Conservation (phyloP, 768 basidiomycete species). For the Kwoniella sp. region DNA sequence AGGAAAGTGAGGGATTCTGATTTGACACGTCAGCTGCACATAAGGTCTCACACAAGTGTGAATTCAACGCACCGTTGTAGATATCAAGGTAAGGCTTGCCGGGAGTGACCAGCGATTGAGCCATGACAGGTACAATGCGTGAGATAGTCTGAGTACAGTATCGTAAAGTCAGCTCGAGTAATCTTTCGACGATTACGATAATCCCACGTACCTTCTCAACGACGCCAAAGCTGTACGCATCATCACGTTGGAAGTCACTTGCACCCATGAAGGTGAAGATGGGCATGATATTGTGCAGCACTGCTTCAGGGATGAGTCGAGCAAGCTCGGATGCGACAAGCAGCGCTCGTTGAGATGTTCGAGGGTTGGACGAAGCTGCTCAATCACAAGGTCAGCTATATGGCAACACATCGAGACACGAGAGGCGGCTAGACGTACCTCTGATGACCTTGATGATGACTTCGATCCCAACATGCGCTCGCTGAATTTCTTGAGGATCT, state of each 20-base stretch:
- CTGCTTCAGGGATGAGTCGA: constrained; percentile 81
- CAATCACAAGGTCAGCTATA: not conserved
- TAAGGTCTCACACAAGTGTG: not conserved
- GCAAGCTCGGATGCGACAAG: constrained; percentile 83
- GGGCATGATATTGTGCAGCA: constrained; percentile 93
- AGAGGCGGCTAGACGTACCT: constrained; percentile 59
- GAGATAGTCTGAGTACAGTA: constrained; percentile 72
- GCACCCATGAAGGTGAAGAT: constrained; percentile 99
- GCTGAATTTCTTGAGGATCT: constrained; percentile 56
- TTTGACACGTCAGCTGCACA: not conserved
- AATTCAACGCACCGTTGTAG: constrained; percentile 58
- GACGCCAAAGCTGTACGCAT: constrained; percentile 90
- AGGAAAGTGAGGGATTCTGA: constrained; percentile 75
- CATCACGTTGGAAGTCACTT: constrained; percentile 95
- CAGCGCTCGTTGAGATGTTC: constrained; percentile 90
- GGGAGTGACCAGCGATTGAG: constrained; percentile 69
- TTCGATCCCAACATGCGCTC: constrained; percentile 67
- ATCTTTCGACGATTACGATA: too few relatives aligned
- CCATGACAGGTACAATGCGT: constrained; percentile 91
- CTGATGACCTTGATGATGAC: constrained; percentile 84
- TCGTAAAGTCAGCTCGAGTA: not conserved
- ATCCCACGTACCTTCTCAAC: constrained; percentile 74
- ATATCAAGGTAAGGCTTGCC: constrained; percentile 65
- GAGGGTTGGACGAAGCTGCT: constrained; percentile 82
- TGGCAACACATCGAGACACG: not conserved